A percentile compares a stretch with the other conserved stretches of the same genome.
Conservation (phyloP, 257 asterid genomes). For the Solanum megistacrolobum region DNA sequence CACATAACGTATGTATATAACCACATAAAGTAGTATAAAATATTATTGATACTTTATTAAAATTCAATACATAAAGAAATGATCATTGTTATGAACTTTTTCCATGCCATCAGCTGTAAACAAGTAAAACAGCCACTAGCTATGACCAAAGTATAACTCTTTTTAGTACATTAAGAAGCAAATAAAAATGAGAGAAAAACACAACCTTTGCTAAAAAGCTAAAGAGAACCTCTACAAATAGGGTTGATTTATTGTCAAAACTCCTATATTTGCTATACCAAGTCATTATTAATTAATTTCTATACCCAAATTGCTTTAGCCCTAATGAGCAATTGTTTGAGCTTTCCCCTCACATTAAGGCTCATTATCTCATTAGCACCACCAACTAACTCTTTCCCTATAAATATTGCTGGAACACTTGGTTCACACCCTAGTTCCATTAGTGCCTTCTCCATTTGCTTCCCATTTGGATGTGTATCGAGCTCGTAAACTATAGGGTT, state of each 20-base stretch:
- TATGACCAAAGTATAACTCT: not conserved
- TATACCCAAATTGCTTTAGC: not conserved
- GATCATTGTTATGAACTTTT: not conserved
- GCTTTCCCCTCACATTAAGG: not conserved
- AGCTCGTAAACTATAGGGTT: not conserved
- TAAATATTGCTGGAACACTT: not conserved
- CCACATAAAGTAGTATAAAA: not conserved
- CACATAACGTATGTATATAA: not conserved
- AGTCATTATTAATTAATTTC: not conserved
- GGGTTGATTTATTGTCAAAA: not conserved
- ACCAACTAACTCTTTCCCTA: not conserved
- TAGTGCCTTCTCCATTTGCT: not conserved
- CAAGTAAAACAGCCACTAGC: not conserved
- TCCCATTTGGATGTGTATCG: not conserved
- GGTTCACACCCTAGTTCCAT: not conserved
- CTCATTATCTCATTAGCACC: not conserved
- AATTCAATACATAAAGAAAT: not conserved
- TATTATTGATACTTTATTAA: not conserved
- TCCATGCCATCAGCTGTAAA: not conserved
- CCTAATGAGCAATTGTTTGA: not conserved
- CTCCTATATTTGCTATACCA: not conserved
- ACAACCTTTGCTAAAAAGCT: not conserved
- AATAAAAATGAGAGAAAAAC: not conserved
- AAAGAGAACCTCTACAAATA: not conserved
- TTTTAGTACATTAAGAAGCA: not conserved